A percentile compares a stretch with the other conserved stretches of the same genome.
Conservation (phyloP, 129 eudicot genomes). For the Chrysanthemum makinoi region DNA sequence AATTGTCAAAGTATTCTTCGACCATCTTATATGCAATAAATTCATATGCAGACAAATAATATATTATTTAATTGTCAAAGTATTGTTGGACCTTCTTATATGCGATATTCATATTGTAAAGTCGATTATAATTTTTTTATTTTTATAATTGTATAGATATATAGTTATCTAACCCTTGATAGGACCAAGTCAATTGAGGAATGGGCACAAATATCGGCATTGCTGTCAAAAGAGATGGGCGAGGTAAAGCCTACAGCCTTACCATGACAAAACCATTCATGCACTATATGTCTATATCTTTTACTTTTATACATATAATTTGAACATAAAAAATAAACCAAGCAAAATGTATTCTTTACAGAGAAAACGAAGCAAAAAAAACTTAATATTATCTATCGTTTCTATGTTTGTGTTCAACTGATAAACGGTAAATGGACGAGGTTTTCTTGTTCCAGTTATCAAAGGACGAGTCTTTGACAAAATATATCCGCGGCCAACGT, state of each 20-base stretch:
- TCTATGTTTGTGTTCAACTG: too few species aligned
- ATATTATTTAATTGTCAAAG: too few species aligned
- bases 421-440: not conserved
- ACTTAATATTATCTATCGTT: not conserved
- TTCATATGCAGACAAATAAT: too few species aligned
- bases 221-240: not conserved
- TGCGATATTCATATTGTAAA: too few species aligned
- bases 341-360: too few species aligned
- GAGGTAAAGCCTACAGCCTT: not conserved
- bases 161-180: too few species aligned
- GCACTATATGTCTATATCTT: not conserved
- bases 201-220: not conserved
- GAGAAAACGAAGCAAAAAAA: not conserved
- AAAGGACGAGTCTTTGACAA: not conserved
- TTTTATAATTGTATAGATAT: too few species aligned
- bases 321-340: too few species aligned
- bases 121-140: too few species aligned
- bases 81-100: too few species aligned
- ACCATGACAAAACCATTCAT: not conserved
- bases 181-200: too few species aligned
- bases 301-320: not conserved
- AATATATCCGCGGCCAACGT: not conserved
- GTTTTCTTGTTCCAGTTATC: not conserved
- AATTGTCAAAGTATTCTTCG: not conserved
- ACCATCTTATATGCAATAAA: not conserved